These are phyloP conservation scores for Naganishia randhawae DNA, from an alignment of 768 basidiomycete genomes.

Conservation along the genomic window DNA sequence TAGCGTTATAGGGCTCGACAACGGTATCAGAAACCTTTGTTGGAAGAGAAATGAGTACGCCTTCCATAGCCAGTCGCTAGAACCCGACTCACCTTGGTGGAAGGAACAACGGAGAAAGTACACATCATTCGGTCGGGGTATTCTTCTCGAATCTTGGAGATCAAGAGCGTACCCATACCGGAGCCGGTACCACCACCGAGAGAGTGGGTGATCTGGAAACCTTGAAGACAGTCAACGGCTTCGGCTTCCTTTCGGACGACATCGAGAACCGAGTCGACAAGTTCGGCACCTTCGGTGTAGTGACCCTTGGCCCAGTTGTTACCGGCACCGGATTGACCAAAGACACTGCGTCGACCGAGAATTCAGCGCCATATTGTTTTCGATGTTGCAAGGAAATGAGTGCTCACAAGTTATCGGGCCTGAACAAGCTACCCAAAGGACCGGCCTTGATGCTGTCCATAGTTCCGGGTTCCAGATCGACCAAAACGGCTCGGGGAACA, in stretches of 20 bases:
- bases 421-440: slow-evolving; percentile 85
- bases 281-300: slow-evolving; percentile 70
- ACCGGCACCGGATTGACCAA: slow-evolving; percentile 95
- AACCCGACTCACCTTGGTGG: slow-evolving; percentile 64
- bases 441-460: slow-evolving; percentile 54
- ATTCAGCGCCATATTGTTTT: background rate
- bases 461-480: slow-evolving; percentile 92
- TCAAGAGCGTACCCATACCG: slow-evolving; percentile 98
- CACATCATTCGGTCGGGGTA: slow-evolving; percentile 99
- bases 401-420: slow-evolving; percentile 81
- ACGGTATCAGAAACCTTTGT: slow-evolving; percentile 84
- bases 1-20: slow-evolving; percentile 99
- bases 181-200: slow-evolving; percentile 99
- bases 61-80: background rate
- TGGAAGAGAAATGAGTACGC: background rate
- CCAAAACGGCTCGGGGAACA: slow-evolving; percentile 93
- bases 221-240: slow-evolving; percentile 93
- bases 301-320: slow-evolving; percentile 99
- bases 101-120: slow-evolving; percentile 97
- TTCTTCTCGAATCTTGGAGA: slow-evolving; percentile 98
- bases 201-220: slow-evolving; percentile 99
- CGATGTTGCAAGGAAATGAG: background rate
- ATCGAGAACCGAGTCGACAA: slow-evolving; percentile 95
- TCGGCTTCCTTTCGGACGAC: slow-evolving; percentile 99
- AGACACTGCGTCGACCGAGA: slow-evolving; percentile 56